Conservation (phyloP, 306 rosid genomes). For the Rosa chinensis region DNA sequence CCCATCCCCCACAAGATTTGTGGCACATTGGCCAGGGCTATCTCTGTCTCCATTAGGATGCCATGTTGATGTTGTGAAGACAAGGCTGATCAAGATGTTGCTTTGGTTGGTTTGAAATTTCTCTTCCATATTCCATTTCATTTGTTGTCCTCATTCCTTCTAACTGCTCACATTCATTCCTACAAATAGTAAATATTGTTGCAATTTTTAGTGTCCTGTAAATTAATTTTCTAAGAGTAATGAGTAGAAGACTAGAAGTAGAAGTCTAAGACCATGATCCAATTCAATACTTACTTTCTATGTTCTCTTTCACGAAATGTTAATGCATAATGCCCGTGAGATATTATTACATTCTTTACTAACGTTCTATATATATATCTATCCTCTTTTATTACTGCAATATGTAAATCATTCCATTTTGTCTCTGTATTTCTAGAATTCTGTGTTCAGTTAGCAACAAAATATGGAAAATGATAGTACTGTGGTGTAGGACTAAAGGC, state of each 20-base stretch:
- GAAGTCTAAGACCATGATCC: neutral
- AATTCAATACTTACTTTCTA: neutral
- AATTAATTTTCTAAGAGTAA: too few relatives aligned
- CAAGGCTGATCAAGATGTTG: neutral
- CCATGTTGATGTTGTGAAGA: too few relatives aligned
- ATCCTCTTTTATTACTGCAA: neutral
- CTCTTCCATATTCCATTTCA: too few relatives aligned
- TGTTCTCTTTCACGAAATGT: neutral
- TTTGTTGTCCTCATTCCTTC: too few relatives aligned
- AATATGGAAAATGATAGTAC: neutral
- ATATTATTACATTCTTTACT: too few relatives aligned
- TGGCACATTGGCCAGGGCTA: too few relatives aligned
- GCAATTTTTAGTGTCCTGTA: neutral
- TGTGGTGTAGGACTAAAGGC: neutral
- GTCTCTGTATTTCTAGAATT: neutral
- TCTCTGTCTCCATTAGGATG: too few relatives aligned
- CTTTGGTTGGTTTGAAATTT: neutral
- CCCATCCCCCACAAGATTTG: too few relatives aligned
- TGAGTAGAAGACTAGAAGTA: neutral
- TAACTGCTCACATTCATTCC: neutral
- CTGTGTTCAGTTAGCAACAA: neutral
- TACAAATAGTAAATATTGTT: neutral
- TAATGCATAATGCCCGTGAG: neutral
- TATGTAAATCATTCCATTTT: too few relatives aligned
- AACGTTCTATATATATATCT: too few relatives aligned